Evolutionary conservation across 2,329 filamentous ascomycete species (phyloP).

Genomic region (Trichoderma brevicompactum): DNA sequence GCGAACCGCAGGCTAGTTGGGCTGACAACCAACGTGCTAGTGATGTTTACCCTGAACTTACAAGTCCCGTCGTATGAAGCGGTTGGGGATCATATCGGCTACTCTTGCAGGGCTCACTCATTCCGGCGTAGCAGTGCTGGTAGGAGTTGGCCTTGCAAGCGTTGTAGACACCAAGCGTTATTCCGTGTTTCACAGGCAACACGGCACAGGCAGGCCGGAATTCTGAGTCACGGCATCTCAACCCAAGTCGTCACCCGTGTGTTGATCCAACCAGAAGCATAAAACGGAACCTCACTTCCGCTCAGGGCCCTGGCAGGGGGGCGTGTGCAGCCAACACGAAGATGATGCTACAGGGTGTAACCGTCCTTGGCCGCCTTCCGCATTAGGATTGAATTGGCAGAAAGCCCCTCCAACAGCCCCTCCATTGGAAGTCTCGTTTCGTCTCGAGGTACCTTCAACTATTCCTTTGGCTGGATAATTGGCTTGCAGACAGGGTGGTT

Average conservation of each 20-base stretch:
- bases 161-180: neutral
- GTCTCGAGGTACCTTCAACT: no score
- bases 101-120: neutral
- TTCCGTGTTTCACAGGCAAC: neutral
- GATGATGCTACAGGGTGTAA: neutral
- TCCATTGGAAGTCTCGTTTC: no score
- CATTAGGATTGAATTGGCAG: no score
- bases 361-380: no score
- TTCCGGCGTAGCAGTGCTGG: neutral
- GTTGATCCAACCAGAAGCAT: neutral
- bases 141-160: conserved; percentile 4
- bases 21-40: conserved; percentile 17
- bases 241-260: neutral
- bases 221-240: conserved; percentile 5
- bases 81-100: neutral
- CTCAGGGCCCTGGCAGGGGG: no score
- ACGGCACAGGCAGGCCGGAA: neutral
- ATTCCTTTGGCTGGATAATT: no score
- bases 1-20: neutral
- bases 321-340: neutral
- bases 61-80: neutral
- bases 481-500: no score
- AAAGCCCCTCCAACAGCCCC: no score
- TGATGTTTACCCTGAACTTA: conserved; percentile 25
- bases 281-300: neutral